A percentile compares a stretch with the other conserved stretches of the same genome.
Evolutionary conservation across 2,329 filamentous ascomycete genomes (phyloP).

Genomic region (Keithomyces neogunnii): DNA sequence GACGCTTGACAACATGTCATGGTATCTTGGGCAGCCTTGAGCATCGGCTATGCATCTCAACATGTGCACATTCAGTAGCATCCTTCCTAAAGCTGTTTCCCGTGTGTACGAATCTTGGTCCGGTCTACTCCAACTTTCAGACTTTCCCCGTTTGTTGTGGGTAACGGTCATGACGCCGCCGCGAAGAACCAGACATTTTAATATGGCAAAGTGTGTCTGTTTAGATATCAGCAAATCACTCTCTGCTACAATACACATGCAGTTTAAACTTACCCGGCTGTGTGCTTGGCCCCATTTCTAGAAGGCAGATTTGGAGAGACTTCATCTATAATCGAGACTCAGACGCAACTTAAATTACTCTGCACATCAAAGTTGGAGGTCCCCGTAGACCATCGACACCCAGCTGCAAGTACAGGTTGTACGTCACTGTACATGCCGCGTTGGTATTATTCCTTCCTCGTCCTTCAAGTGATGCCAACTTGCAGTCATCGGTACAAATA

Average conservation of each 20-base stretch:
- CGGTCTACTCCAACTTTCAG: slow-evolving; percentile 47
- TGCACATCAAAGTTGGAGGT: slow-evolving; percentile 27
- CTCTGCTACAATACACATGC: not conserved
- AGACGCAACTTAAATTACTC: slow-evolving; percentile 11
- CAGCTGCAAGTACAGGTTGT: slow-evolving; percentile 32
- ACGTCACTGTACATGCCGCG: slow-evolving; percentile 19
- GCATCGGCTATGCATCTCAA: slow-evolving; percentile 55
- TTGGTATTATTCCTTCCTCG: not conserved
- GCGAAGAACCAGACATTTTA: slow-evolving; percentile 46
- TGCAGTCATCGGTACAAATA: slow-evolving; percentile 30
- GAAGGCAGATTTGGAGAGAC: too few species aligned
- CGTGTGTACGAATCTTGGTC: slow-evolving; percentile 45
- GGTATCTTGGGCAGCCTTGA: slow-evolving; percentile 41
- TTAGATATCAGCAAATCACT: slow-evolving; percentile 13
- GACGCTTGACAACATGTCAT: slow-evolving; percentile 49
- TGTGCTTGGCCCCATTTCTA: slow-evolving; percentile 38
- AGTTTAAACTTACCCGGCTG: slow-evolving; percentile 18
- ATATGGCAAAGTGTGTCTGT: slow-evolving; percentile 54
- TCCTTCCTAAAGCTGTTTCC: slow-evolving; percentile 49
- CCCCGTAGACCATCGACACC: slow-evolving; percentile 31
- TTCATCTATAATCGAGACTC: not conserved
- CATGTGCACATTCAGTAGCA: slow-evolving; percentile 51
- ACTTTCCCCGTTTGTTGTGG: slow-evolving; percentile 33
- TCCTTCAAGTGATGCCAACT: slow-evolving; percentile 7
- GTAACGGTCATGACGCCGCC: slow-evolving; percentile 42